Evolutionary conservation across 768 basidiomycete genomes (phyloP), one percentile per base, ranked within the genome.

Genomic region (Suillus brevipes): DNA sequence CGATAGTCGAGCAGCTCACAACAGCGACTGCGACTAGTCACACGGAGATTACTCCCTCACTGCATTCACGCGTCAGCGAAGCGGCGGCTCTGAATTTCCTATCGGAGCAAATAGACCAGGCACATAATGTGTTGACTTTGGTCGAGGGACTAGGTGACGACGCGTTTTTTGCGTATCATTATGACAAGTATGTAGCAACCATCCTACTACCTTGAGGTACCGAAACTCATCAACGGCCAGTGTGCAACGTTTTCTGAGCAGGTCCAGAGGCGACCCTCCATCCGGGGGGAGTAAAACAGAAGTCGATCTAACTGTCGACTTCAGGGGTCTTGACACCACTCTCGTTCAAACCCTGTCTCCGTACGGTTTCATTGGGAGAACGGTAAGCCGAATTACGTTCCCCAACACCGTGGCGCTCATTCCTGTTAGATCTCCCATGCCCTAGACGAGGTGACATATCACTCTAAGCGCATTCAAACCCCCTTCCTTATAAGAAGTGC

Each of bases 351-450:
- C 43, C 36, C 69, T 76, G n/a, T 67, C 68, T 1, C 25, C 69
- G 7, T 49, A 68, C 2, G 68, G 75, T 53, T 76, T 76, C 52
- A 62, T 76, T 28, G 75, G 76, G 18, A 70, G 70, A 72, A 76
- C 66, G 12, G 75, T 76, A 61, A 10, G 73, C 3, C n/a, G 31
- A 36, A 12, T 65, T 49, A 0, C 23, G 47, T 68, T 16, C 23
- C 7, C 28, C 63, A 3, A 12, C 16, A 14, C 42, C 12, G 25
- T 52, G 16, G 4, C n/a, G 2, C 55, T 47, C 43, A 13, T 60
- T 70, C 56, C 71, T 61, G 14, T 25, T 9, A 78, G 75, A 63
- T 76, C 47, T 59, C 70, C 31, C 70, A 78, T 47, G 71, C 77
- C 42, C 65, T 76, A 20, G 72, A 75, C 45, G 76, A 78, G 66